Evolutionary conservation across 2,329 filamentous ascomycete genomes (phyloP), one percentile per base, ranked within the genome.

Genomic region (Stenocarpella maydis): DNA sequence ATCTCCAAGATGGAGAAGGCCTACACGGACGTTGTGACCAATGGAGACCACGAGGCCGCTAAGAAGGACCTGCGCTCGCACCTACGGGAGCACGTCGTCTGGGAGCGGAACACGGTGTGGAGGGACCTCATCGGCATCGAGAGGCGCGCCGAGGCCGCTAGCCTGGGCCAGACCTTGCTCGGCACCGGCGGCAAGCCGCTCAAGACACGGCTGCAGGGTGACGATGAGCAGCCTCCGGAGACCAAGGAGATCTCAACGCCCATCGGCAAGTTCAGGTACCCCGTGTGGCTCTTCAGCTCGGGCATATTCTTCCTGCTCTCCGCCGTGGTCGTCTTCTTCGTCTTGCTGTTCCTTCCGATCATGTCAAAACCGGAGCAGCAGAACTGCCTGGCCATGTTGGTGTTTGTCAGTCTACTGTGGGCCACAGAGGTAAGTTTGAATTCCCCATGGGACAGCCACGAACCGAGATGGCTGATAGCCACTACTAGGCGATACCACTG

Each of bases 101-200:
- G 96, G 97, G 97, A 99, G 80, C 89, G 96, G 69, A 99, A 99
- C 78, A 99, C 96, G 0, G 96, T 99, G 21, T 99, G 96, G 96
- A 87, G 97, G 81, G 96, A 99, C 76, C 96, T 99, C 89, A 99
- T 99, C 78, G 96, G 95, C 65, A 95, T 99, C 74, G 97, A 99
- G 82, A 88, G 96, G 26, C 95, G 97, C 77, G 94, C 94, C 1
- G 95, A 98, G 81, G 97, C 96, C 10, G 95, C 95, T 10, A 96
- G 95, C 74, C 87, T 99, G 73, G 96, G 96, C 26, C 90, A 92
- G 73, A 93, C 93, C 0, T 85, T 98, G 67, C 87, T 98, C 2
- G 95, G 95, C 5, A 87, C 88, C 31, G 91, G 92, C 41, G 87
- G 88, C 21, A 90, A 92, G 74, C 88, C 88, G 34, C 84, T 87